Evolutionary conservation across 2,329 filamentous ascomycete species (phyloP).

Genomic region (Escovopsis sp.): DNA sequence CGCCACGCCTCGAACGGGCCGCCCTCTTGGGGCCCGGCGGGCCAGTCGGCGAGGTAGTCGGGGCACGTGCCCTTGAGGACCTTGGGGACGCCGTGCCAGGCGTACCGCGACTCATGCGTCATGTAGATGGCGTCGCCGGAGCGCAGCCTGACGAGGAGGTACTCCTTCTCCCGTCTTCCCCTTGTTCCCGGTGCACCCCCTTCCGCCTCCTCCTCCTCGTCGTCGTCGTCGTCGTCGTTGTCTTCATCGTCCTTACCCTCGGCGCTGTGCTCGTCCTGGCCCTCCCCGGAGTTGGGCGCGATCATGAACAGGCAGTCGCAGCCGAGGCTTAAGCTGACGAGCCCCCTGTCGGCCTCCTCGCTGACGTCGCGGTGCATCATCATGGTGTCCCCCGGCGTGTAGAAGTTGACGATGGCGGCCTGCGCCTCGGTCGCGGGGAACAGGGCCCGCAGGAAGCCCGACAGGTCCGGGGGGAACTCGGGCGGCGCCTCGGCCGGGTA

Average conservation of each 20-base stretch:
- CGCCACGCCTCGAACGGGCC: slow-evolving; percentile 52
- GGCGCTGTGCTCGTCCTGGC: slow-evolving; percentile 10
- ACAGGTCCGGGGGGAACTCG: slow-evolving; percentile 60
- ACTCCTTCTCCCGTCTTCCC: slow-evolving; percentile 24
- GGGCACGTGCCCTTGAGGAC: slow-evolving; percentile 72
- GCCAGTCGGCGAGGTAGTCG: slow-evolving; percentile 59
- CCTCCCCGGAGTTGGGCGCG: slow-evolving; percentile 36
- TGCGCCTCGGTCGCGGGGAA: slow-evolving; percentile 70
- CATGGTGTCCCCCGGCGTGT: slow-evolving; percentile 78
- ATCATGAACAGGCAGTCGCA: slow-evolving; percentile 85
- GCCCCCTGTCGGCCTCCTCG: slow-evolving; percentile 61
- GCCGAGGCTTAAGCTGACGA: slow-evolving; percentile 77
- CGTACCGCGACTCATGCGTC: slow-evolving; percentile 66
- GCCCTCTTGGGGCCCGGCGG: slow-evolving; percentile 31
- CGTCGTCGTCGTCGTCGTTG: slow-evolving; percentile 5
- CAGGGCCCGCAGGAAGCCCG: slow-evolving; percentile 47
- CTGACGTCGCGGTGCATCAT: slow-evolving; percentile 91
- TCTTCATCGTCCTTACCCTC: slow-evolving; percentile 5
- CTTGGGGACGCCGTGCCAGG: slow-evolving; percentile 92
- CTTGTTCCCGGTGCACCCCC: not conserved
- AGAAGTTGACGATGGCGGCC: slow-evolving; percentile 89
- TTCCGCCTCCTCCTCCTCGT: slow-evolving; percentile 6
- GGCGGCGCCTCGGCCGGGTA: slow-evolving; percentile 61
- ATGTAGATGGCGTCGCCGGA: slow-evolving; percentile 90
- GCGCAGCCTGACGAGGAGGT: slow-evolving; percentile 50